phyloP scores from a whole-genome alignment of 1,284 basidiomycete species.

The Leccinum cinnamomeum region DNA sequence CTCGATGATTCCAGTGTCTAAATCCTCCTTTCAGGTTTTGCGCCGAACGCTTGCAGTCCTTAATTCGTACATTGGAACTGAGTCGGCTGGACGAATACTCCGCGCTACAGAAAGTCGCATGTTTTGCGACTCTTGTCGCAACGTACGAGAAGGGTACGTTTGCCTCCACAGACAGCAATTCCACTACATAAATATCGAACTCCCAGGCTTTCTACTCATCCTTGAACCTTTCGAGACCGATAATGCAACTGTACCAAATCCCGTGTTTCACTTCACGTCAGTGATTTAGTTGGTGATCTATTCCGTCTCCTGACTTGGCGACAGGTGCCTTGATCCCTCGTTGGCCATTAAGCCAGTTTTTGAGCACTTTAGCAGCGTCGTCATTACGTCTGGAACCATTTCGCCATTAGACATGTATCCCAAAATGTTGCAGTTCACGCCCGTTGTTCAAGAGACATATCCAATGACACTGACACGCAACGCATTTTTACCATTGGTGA shows the following conservation, averaged over 20 bases:
- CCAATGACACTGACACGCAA: conserved; percentile 98
- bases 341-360: conserved; percentile 98
- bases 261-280: conserved; percentile 96
- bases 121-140: conserved; percentile 95
- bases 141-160: conserved; percentile 93
- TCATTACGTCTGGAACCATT: conserved; percentile 98
- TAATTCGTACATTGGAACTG: conserved; percentile 92
- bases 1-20: background rate
- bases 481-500: conserved; percentile 93
- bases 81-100: conserved; percentile 90
- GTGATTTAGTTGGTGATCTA: conserved; percentile 31
- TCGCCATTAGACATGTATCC: conserved; percentile 99
- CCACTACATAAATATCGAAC: conserved; percentile 6
- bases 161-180: background rate
- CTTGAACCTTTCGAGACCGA: conserved; percentile 99
- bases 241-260: conserved; percentile 97
- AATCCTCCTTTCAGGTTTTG: conserved; percentile 70
- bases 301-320: conserved; percentile 13
- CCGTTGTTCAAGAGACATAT: conserved; percentile 96
- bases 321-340: conserved; percentile 93
- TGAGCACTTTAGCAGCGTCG: conserved; percentile 96
- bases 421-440: conserved; percentile 98
- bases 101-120: conserved; percentile 92
- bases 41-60: conserved; percentile 91
- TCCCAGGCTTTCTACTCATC: conserved; percentile 89